A percentile compares a stretch with the other conserved stretches of the same genome.
phyloP scores from a whole-genome alignment of 345 rosid species.

The Salix dunnii region DNA sequence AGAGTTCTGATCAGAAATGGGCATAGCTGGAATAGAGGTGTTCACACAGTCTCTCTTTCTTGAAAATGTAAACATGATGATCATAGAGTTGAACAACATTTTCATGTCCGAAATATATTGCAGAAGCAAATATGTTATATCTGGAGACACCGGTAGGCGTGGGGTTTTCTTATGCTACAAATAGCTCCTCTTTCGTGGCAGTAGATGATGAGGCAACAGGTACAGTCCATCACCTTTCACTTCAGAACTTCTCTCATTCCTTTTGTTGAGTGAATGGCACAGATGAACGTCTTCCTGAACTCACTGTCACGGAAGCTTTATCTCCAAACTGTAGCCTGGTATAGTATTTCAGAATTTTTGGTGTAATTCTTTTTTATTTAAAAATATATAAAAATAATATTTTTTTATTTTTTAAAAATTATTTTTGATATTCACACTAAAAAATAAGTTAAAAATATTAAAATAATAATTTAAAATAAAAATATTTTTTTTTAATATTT shows the following conservation, averaged over 20 bases:
- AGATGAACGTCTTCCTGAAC: background rate
- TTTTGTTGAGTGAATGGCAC: conserved; percentile 12
- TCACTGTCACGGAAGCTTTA: background rate
- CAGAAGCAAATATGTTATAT: conserved; percentile 95
- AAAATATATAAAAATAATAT: too few relatives aligned
- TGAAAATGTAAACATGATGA: background rate
- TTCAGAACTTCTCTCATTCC: conserved; percentile 2
- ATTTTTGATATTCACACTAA: too few relatives aligned
- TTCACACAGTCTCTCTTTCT: background rate
- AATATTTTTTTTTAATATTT: too few relatives aligned
- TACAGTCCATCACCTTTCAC: conserved; percentile 2
- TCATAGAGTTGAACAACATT: background rate
- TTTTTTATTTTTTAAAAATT: too few relatives aligned
- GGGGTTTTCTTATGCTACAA: conserved; percentile 85
- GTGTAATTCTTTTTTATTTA: too few relatives aligned
- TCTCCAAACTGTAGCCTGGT: background rate
- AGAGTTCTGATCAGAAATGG: conserved; percentile 60
- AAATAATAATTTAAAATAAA: too few relatives aligned
- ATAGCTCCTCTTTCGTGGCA: conserved; percentile 56
- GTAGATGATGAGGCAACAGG: conserved; percentile 49
- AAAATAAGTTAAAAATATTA: too few relatives aligned
- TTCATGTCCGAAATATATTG: conserved; percentile 10
- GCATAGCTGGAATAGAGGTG: conserved; percentile 94
- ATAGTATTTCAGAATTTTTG: too few relatives aligned
- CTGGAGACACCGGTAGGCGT: conserved; percentile 93